phyloP scores from a whole-genome alignment of 2,329 filamentous ascomycete species.

The Cladosporium sp. region DNA sequence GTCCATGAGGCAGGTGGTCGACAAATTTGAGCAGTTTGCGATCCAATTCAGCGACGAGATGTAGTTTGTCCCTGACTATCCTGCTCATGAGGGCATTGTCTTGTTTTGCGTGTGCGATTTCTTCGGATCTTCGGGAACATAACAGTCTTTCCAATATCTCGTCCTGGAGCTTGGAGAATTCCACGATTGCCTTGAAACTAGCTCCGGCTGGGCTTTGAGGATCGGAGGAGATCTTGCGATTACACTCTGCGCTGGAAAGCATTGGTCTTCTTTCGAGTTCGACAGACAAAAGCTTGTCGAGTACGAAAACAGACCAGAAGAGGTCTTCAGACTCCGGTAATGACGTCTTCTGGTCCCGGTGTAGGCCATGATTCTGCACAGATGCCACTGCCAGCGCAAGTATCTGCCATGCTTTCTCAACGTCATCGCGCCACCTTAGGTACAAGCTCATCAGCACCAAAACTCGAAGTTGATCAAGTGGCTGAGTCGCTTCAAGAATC shows the following conservation, averaged over 20 bases:
- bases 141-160: slow-evolving; percentile 7
- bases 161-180: slow-evolving; percentile 7
- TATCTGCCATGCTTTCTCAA: slow-evolving; percentile 14
- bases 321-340: neutral
- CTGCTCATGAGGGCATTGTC: neutral
- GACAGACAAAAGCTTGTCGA: slow-evolving; percentile 8
- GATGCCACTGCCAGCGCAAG: neutral
- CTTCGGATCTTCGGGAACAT: neutral
- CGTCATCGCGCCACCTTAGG: slow-evolving; percentile 9
- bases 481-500: neutral
- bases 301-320: slow-evolving; percentile 11
- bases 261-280: slow-evolving; percentile 12
- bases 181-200: neutral
- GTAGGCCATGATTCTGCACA: slow-evolving; percentile 1
- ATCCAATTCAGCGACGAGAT: slow-evolving; percentile 6
- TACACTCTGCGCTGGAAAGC: slow-evolving; percentile 7
- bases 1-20: neutral
- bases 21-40: neutral
- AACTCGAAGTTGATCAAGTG: neutral
- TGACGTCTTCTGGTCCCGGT: neutral
- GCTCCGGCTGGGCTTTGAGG: neutral
- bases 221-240: neutral
- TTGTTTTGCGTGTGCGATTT: neutral
- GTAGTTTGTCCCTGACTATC: neutral
- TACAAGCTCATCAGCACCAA: slow-evolving; percentile 10